These are phyloP conservation scores for Drechslerella stenobrocha DNA, from an alignment of 2,329 filamentous ascomycete genomes.

Conservation along the genomic window DNA sequence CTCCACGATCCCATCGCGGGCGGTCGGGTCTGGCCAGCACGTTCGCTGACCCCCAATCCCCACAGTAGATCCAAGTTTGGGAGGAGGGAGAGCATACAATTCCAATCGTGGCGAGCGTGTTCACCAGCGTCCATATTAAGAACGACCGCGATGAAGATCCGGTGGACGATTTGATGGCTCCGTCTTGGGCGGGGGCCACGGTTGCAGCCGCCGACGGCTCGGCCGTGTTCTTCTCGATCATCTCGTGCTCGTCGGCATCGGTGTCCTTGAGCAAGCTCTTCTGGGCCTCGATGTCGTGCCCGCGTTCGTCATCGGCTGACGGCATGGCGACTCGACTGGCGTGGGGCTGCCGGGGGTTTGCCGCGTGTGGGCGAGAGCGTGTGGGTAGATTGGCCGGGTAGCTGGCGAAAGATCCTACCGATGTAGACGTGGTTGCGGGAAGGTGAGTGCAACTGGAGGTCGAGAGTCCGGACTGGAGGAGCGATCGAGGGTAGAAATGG, in stretches of 20 bases:
- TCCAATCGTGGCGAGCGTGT: conserved; percentile 66
- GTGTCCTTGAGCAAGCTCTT: conserved; percentile 41
- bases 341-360: conserved; percentile 13
- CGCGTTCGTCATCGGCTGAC: conserved; percentile 37
- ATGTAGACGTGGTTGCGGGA: neutral
- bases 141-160: conserved; percentile 43
- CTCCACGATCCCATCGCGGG: conserved; percentile 6
- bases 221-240: conserved; percentile 34
- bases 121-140: conserved; percentile 64
- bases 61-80: conserved; percentile 22
- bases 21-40: too few relatives aligned
- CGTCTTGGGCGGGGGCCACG: conserved; percentile 28
- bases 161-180: conserved; percentile 31
- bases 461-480: too few relatives aligned
- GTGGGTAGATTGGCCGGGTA: neutral
- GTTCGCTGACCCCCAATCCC: too few relatives aligned
- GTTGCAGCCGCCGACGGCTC: conserved; percentile 14
- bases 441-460: neutral
- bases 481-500: neutral
- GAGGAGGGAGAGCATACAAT: conserved; percentile 60
- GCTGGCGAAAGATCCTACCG: neutral
- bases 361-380: neutral
- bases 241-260: conserved; percentile 32
- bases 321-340: conserved; percentile 24
- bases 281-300: conserved; percentile 40